Percentiles rank a stretch among this genome's conserved stretches.
These are phyloP conservation scores for Tolypocladium paradoxum DNA, from an alignment of 2,329 filamentous ascomycete genomes.

Conservation along the genomic window DNA sequence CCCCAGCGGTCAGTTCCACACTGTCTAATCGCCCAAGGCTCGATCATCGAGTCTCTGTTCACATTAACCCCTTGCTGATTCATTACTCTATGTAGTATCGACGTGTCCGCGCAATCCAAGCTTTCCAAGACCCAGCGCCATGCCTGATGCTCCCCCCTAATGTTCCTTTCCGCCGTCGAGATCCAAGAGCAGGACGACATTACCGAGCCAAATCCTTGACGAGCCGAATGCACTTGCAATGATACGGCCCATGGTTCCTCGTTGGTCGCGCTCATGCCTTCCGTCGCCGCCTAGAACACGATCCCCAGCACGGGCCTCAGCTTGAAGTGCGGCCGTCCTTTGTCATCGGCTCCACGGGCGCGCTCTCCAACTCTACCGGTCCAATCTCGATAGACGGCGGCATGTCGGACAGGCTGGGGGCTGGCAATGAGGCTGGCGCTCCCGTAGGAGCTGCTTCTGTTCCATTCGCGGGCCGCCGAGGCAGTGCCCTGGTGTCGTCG, in stretches of 20 bases:
- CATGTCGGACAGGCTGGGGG: too few species aligned
- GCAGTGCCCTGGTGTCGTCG: neutral
- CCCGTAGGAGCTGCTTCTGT: neutral
- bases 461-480: neutral
- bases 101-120: neutral
- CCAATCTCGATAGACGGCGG: neutral
- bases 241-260: neutral
- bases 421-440: neutral
- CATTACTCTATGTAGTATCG: neutral
- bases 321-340: too few species aligned
- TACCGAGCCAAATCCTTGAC: too few species aligned
- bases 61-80: neutral
- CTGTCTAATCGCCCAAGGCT: neutral
- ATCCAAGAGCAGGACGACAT: too few species aligned
- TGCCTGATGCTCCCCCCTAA: neutral
- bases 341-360: neutral
- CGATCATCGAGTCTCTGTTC: neutral
- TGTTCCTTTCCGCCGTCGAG: neutral
- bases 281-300: neutral
- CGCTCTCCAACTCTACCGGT: neutral
- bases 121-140: neutral
- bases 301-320: neutral
- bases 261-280: neutral
- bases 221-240: too few species aligned
- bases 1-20: neutral